A percentile compares a stretch with the other conserved stretches of the same genome.
Conservation (phyloP, 1,284 basidiomycete genomes). For the Marasmius oreades region DNA sequence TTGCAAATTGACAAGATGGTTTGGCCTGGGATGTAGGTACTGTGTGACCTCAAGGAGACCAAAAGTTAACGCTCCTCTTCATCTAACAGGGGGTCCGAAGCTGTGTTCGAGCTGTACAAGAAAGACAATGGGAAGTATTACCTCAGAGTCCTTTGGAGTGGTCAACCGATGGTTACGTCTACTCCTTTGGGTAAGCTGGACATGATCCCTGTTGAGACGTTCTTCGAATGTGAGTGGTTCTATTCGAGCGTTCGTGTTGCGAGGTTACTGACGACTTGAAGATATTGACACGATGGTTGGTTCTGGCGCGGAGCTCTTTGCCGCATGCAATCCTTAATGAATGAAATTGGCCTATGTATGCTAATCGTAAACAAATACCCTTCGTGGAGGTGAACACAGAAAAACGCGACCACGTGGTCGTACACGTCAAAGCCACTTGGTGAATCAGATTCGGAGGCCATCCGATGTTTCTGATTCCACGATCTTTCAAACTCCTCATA, state of each 20-base stretch:
- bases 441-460: too few species aligned
- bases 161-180: constrained; percentile 43
- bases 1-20: constrained; percentile 44
- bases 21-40: constrained; percentile 45
- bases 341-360: too few species aligned
- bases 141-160: constrained; percentile 44
- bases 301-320: constrained; percentile 27
- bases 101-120: constrained; percentile 41
- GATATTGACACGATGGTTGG: constrained; percentile 38
- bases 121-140: constrained; percentile 24
- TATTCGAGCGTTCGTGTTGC: not conserved
- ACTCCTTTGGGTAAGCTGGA: constrained; percentile 40
- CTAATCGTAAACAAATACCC: too few species aligned
- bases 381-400: too few species aligned
- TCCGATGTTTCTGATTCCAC: too few species aligned
- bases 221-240: constrained; percentile 39
- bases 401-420: too few species aligned
- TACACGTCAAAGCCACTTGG: too few species aligned
- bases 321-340: constrained; percentile 23
- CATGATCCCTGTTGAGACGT: constrained; percentile 37
- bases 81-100: constrained; percentile 35
- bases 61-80: not conserved
- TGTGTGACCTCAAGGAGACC: not conserved
- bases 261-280: constrained; percentile 12
- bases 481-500: too few species aligned